phyloP scores from a whole-genome alignment of 257 asterid genomes.

The Forsythia viridissima region DNA sequence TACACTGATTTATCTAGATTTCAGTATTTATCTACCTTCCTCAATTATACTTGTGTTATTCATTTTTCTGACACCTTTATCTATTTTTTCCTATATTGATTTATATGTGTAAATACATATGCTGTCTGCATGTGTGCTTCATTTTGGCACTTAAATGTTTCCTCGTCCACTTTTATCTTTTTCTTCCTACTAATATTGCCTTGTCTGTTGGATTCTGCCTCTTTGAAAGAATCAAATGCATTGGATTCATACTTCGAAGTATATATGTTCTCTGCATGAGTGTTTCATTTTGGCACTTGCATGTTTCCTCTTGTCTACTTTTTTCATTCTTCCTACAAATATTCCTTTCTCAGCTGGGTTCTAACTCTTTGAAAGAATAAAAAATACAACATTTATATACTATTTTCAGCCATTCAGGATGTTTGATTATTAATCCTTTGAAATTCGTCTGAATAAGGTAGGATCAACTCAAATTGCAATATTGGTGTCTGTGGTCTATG shows the following conservation, averaged over 20 bases:
- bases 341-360: not conserved
- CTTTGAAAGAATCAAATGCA: not conserved
- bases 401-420: not conserved
- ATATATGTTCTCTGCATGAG: too few relatives aligned
- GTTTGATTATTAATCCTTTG: not conserved
- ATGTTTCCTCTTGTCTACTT: too few relatives aligned
- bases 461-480: not conserved
- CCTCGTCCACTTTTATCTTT: not conserved
- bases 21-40: too few relatives aligned
- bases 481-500: slow-evolving; percentile 6
- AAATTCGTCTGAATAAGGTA: not conserved
- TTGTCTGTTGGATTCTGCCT: not conserved
- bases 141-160: not conserved
- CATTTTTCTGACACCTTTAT: too few relatives aligned
- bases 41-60: too few relatives aligned
- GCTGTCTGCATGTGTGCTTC: not conserved
- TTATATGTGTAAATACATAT: too few relatives aligned
- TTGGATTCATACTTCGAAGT: not conserved
- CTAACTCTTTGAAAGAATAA: not conserved
- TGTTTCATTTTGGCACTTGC: too few relatives aligned
- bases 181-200: not conserved
- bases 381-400: not conserved
- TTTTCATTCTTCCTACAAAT: too few relatives aligned
- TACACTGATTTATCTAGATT: too few relatives aligned
- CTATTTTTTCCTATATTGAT: too few relatives aligned